Evolutionary conservation across 805 yeast genomes (phyloP).

Genomic region (Saturnispora halmiae): DNA sequence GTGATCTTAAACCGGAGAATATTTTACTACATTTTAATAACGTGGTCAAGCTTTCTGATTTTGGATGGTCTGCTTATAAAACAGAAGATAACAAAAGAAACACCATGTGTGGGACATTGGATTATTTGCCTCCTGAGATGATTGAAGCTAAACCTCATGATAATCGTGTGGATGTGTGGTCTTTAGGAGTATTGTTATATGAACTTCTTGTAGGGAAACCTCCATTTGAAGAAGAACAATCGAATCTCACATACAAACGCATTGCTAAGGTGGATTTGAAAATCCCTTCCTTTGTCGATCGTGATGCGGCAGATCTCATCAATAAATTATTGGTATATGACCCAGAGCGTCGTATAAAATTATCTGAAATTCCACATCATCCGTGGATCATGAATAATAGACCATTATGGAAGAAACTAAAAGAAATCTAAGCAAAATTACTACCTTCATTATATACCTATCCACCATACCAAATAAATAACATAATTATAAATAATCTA

Average conservation of each 20-base stretch:
- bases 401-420: slow-evolving; percentile 41
- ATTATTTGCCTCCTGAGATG: slow-evolving; percentile 93
- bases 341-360: slow-evolving; percentile 55
- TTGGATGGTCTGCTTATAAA: slow-evolving; percentile 89
- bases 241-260: slow-evolving; percentile 68
- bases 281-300: slow-evolving; percentile 61
- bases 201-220: slow-evolving; percentile 85
- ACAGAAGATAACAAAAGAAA: slow-evolving; percentile 41
- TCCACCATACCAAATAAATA: too few relatives aligned
- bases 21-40: slow-evolving; percentile 71
- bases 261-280: slow-evolving; percentile 69
- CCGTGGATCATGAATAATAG: slow-evolving; percentile 75
- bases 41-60: slow-evolving; percentile 75
- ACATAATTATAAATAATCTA: too few relatives aligned
- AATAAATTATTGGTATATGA: slow-evolving; percentile 51
- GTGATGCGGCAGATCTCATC: slow-evolving; percentile 73
- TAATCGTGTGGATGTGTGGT: slow-evolving; percentile 80
- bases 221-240: slow-evolving; percentile 80
- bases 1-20: slow-evolving; percentile 94
- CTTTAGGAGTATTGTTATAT: slow-evolving; percentile 77
- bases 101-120: slow-evolving; percentile 92
- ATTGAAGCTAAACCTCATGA: slow-evolving; percentile 77
- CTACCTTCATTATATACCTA: too few relatives aligned
- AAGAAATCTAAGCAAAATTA: too few relatives aligned
- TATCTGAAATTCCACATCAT: slow-evolving; percentile 58